phyloP scores from a whole-genome alignment of 805 yeast genomes.

The Starmerella stigmatis region DNA sequence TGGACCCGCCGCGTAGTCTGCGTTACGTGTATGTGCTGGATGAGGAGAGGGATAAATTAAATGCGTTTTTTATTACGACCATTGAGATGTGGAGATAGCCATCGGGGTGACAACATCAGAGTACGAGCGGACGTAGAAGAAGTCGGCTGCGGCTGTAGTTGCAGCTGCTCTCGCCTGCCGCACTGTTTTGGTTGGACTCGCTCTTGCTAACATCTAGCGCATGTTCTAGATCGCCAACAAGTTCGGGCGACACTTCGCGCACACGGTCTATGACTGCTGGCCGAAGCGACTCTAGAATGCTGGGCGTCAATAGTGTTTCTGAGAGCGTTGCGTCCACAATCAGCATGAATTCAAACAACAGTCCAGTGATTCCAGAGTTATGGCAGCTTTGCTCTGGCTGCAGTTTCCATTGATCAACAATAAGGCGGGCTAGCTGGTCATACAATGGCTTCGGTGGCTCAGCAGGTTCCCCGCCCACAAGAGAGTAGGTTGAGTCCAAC shows the following conservation, averaged over 20 bases:
- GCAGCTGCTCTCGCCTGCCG: background rate
- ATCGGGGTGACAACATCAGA: background rate
- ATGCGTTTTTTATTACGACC: background rate
- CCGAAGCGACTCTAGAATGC: constrained; percentile 9
- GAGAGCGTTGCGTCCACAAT: constrained; percentile 9
- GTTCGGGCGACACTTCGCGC: background rate
- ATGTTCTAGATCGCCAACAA: background rate
- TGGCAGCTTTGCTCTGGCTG: background rate
- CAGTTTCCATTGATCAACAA: constrained; percentile 1
- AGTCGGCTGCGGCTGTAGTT: background rate
- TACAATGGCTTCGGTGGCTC: background rate
- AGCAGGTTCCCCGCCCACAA: constrained; percentile 9
- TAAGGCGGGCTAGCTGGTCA: constrained; percentile 3
- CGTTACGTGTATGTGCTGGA: too few species aligned
- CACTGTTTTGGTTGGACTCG: background rate
- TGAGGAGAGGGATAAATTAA: too few species aligned
- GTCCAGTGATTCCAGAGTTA: background rate
- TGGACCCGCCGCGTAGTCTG: too few species aligned
- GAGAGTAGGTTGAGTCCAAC: constrained; percentile 1
- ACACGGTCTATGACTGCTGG: background rate
- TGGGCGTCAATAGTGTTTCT: constrained; percentile 10
- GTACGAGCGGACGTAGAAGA: background rate
- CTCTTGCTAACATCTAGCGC: background rate
- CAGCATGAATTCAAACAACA: constrained; percentile 8
- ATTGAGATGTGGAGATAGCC: background rate